Percentiles rank a stretch among this genome's conserved stretches.
Evolutionary conservation across 768 basidiomycete species (phyloP).

Genomic region (Hebeloma cylindrosporum): DNA sequence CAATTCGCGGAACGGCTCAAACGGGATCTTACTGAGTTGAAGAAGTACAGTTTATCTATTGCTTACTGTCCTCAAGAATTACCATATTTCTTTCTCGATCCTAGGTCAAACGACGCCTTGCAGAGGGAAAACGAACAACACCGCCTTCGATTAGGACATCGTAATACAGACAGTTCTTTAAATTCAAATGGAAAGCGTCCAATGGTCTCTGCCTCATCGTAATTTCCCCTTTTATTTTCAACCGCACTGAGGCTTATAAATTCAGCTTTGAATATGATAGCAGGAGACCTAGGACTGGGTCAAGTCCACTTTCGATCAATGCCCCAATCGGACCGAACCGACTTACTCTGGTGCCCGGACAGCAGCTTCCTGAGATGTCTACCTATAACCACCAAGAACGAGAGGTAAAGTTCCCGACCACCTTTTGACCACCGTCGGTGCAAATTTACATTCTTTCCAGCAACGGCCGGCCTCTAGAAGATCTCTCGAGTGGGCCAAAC

Average conservation of each 20-base stretch:
- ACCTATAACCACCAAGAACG: conserved; percentile 25
- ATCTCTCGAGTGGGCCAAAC: conserved; percentile 43
- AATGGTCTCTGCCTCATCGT: conserved; percentile 41
- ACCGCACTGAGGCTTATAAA: background rate
- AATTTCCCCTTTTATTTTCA: conserved; percentile 2
- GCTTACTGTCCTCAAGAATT: conserved; percentile 10
- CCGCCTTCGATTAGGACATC: conserved; percentile 33
- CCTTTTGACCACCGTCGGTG: too few relatives aligned
- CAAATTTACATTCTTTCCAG: too few relatives aligned
- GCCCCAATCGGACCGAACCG: conserved; percentile 62
- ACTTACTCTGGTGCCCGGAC: conserved; percentile 65
- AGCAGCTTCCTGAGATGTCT: conserved; percentile 47
- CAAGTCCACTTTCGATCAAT: conserved; percentile 60
- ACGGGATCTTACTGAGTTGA: conserved; percentile 51
- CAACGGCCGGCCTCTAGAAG: conserved; percentile 51
- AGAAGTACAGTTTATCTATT: conserved; percentile 44
- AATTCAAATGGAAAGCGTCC: conserved; percentile 70
- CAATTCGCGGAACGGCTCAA: conserved; percentile 52
- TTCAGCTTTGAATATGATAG: conserved; percentile 23
- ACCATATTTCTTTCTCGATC: conserved; percentile 7
- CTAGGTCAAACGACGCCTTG: conserved; percentile 52
- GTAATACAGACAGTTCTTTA: conserved; percentile 32
- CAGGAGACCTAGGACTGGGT: conserved; percentile 36
- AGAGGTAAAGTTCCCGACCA: conserved; percentile 8
- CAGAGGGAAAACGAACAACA: conserved; percentile 49